phyloP scores from a whole-genome alignment of 768 basidiomycete genomes.

The Podaxis sp. region DNA sequence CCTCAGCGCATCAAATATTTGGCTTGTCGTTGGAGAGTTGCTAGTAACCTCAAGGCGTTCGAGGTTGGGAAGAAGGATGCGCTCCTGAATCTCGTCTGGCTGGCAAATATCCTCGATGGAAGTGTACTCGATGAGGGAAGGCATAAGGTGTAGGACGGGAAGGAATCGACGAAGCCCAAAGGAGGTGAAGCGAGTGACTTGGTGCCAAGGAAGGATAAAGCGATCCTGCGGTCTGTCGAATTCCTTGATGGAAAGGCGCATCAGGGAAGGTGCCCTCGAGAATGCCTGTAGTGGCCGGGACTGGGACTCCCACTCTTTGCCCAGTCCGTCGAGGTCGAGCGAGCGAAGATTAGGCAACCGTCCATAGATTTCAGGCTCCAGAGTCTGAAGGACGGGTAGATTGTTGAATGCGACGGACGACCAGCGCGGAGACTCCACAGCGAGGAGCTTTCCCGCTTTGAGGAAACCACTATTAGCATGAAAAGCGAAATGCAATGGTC shows the following conservation, averaged over 20 bases:
- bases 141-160: constrained; percentile 4
- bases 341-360: not conserved
- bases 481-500: not conserved
- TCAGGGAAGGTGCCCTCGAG: not conserved
- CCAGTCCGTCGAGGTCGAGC: not conserved
- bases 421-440: constrained; percentile 1
- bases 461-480: not conserved
- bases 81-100: constrained; percentile 1
- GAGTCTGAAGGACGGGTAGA: constrained; percentile 1
- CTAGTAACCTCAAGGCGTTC: not conserved
- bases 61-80: not conserved
- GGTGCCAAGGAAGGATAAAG: constrained; percentile 2
- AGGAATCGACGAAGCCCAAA: constrained; percentile 2
- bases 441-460: not conserved
- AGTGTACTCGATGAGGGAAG: not conserved
- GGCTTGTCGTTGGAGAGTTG: constrained; percentile 5
- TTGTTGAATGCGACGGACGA: constrained; percentile 7
- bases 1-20: not conserved
- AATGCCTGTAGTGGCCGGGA: constrained; percentile 2
- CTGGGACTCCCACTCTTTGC: not conserved
- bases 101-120: not conserved
- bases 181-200: constrained; percentile 5
- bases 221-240: not conserved
- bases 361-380: constrained; percentile 1
- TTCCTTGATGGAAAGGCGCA: not conserved